phyloP scores from a whole-genome alignment of 768 basidiomycete species.

The Tricholoma matsutake region DNA sequence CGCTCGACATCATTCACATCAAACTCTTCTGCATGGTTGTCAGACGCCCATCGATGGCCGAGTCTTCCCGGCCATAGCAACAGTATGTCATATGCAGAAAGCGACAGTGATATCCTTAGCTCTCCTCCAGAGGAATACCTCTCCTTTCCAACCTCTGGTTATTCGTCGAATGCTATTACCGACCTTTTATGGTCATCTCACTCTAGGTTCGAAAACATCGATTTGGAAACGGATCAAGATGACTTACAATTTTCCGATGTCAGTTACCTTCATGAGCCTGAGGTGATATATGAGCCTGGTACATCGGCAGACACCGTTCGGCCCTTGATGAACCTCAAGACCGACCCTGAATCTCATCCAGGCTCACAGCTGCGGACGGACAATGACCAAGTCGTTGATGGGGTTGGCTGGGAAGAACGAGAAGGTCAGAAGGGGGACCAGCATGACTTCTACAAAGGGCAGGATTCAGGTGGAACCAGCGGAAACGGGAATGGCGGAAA shows the following conservation, averaged over 20 bases:
- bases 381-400: constrained; percentile 21
- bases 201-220: constrained; percentile 13
- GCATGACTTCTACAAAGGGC: constrained; percentile 1
- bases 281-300: constrained; percentile 36
- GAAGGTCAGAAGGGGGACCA: constrained; percentile 7
- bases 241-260: constrained; percentile 11
- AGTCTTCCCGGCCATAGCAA: constrained; percentile 11
- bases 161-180: constrained; percentile 18
- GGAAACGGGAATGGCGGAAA: constrained; percentile 19
- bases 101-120: constrained; percentile 24
- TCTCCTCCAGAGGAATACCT: constrained; percentile 25
- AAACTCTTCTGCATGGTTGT: constrained; percentile 31
- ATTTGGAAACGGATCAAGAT: constrained; percentile 4
- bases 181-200: constrained; percentile 20
- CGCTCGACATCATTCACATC: constrained; percentile 40
- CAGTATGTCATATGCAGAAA: constrained; percentile 22
- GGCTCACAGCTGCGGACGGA: constrained; percentile 8
- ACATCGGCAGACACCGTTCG: constrained; percentile 45
- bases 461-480: constrained; percentile 13
- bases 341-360: constrained; percentile 3
- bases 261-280: constrained; percentile 14
- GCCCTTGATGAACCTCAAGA: constrained; percentile 17
- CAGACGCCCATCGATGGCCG: constrained; percentile 15
- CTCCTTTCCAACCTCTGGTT: constrained; percentile 17
- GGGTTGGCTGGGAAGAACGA: constrained; percentile 22